Percentiles rank a stretch among this genome's conserved stretches.
Conservation (phyloP, 345 rosid genomes). For the Boechera retrofracta region DNA sequence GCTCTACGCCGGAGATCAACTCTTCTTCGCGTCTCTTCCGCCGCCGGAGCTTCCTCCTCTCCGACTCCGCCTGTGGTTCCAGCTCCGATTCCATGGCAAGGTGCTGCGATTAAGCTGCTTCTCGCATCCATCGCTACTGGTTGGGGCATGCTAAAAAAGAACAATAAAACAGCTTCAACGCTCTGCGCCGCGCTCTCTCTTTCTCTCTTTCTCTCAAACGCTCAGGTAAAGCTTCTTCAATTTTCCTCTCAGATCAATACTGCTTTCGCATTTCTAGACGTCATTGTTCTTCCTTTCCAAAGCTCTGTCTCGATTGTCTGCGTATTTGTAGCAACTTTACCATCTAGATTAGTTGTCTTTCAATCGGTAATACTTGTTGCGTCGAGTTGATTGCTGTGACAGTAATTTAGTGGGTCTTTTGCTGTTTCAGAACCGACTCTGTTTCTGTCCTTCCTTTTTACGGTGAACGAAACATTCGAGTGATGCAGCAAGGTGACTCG, state of each 20-base stretch:
- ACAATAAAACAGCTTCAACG: slow-evolving; percentile 23
- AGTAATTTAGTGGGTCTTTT: slow-evolving; percentile 7
- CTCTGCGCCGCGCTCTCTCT: slow-evolving; percentile 12
- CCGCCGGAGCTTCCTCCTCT: slow-evolving; percentile 51
- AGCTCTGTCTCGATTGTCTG: background rate
- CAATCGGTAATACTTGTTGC: background rate
- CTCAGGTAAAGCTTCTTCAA: slow-evolving; percentile 30
- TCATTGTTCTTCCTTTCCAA: background rate
- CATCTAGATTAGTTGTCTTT: background rate
- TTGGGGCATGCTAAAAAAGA: background rate
- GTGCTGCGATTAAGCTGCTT: slow-evolving; percentile 85
- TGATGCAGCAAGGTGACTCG: slow-evolving; percentile 42
- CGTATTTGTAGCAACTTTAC: background rate
- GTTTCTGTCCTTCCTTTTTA: background rate
- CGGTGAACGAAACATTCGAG: slow-evolving; percentile 8
- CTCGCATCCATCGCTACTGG: slow-evolving; percentile 91
- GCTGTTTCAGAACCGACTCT: background rate
- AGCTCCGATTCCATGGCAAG: slow-evolving; percentile 74
- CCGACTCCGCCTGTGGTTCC: slow-evolving; percentile 45
- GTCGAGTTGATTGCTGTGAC: background rate
- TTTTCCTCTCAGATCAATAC: background rate
- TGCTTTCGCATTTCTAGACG: slow-evolving; percentile 8
- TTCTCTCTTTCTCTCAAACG: slow-evolving; percentile 6
- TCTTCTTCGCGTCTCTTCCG: slow-evolving; percentile 44
- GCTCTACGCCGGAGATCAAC: slow-evolving; percentile 22